Evolutionary conservation across 306 rosid species (phyloP), one percentile per base, ranked within the genome.

Genomic region (Vigna nakashimae): DNA sequence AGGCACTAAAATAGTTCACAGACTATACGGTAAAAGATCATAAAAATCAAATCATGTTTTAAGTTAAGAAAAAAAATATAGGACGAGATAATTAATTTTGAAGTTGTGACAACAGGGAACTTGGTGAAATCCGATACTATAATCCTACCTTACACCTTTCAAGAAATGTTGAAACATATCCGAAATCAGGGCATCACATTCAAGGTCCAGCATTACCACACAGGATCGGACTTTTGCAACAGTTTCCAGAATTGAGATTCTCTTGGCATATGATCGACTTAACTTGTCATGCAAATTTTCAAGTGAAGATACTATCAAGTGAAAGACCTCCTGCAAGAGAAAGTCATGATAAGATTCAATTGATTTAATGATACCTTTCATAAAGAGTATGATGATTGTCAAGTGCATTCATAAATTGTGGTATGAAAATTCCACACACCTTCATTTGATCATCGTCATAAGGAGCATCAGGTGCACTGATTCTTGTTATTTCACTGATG

Each of bases 391-490:
- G 56, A 34, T 46, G 65, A 51, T 34, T 59, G 64, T 16, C 45
- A 32, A 59, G 18, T 12, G 48, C 48, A 22, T n/a, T 18, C 50
- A 69, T 36, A 65, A 22, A 76, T 51, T 65, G 18, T 36, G 18
- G 22, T 10, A 76, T 16, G 22, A 40, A 73, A 18, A 10, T 52
- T 57, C 53, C 45, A 57, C 58, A 32, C 69, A 92, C 98, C 97
- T 92, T 94, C 98, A 94, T 94, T 79, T 89, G 91, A 45, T 88
- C 97, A 75, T 94, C 98, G 60, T 87, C 91, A 75, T 94, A 94
- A 36, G 98, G 98, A 63, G 97, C 97, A 36, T 94, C 98, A 43
- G 98, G 97, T 57, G 98, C 98, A 52, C 93, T 92, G 69, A 94
- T 94, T 83, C 98, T 90, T 42, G 98, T 94, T 72, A 94, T 90